Evolutionary conservation across 2,329 filamentous ascomycete species (phyloP).

Genomic region (Hypoxylon sp.): DNA sequence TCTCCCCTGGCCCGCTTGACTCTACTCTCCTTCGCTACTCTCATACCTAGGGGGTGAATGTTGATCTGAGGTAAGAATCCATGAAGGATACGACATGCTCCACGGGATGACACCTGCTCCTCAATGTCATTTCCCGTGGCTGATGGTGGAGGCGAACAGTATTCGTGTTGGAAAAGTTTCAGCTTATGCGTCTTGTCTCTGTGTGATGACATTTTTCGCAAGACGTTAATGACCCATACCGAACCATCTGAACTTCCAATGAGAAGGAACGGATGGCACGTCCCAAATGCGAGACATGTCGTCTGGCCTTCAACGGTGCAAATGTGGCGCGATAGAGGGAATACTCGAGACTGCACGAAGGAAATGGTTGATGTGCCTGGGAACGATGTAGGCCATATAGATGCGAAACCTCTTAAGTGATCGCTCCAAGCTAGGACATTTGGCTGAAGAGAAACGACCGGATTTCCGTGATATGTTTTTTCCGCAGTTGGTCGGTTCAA

Average conservation of each 20-base stretch:
- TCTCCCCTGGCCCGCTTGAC: constrained; percentile 52
- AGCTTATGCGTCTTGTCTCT: constrained; percentile 59
- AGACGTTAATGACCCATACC: constrained; percentile 64
- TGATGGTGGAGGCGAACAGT: constrained; percentile 56
- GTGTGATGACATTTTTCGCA: constrained; percentile 61
- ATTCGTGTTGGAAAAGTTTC: constrained; percentile 69
- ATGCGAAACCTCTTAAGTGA: constrained; percentile 69
- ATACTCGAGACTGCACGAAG: constrained; percentile 68
- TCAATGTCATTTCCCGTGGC: constrained; percentile 30
- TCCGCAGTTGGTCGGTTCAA: constrained; percentile 67
- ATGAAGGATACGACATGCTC: constrained; percentile 66
- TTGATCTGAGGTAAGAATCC: constrained; percentile 68
- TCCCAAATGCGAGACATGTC: constrained; percentile 65
- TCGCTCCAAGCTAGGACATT: constrained; percentile 69
- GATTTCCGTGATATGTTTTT: constrained; percentile 66
- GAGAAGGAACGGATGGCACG: constrained; percentile 67
- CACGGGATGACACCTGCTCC: constrained; percentile 56
- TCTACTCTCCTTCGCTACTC: constrained; percentile 48
- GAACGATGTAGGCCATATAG: constrained; percentile 66
- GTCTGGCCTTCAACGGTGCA: constrained; percentile 66
- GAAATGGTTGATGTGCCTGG: constrained; percentile 67
- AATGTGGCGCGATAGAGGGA: constrained; percentile 67
- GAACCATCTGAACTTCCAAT: constrained; percentile 69
- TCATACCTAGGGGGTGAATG: constrained; percentile 60
- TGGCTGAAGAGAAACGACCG: constrained; percentile 67